Evolutionary conservation across 345 rosid genomes (phyloP), one percentile per base, ranked within the genome.

Genomic region (Aegle marmelos): DNA sequence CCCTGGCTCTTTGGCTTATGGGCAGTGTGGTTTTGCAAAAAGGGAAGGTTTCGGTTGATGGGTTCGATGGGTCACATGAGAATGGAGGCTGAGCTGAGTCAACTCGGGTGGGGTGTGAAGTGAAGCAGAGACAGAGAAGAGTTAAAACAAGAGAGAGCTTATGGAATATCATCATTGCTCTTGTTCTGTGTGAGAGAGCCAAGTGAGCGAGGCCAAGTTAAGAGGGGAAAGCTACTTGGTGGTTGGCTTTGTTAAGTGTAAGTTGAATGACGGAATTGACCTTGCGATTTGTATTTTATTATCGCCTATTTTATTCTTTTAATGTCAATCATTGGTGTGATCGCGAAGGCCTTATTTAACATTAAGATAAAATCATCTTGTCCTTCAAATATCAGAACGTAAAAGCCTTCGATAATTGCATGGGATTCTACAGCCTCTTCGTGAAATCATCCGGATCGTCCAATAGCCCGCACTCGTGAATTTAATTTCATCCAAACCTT

Each of bases 11-110:
- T 7, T 75, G 83, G 76, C 27, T 79, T 22, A 89, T 82, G 77
- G 96, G 87, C 4, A 95, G 87, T 53, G 85, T 53, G 25, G 91
- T 82, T 70, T 83, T 71, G 79, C 97, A 94, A 82, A 94, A 94
- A 22, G 82, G 81, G 73, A 82, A 86, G 66, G 80, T 77, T 41
- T 81, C 81, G 16, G 93, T 84, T 24, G 87, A 79, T 37, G 95
- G 90, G 27, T 86, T 76, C 0, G 87, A 83, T 0, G 91, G 25
- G 69, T 86, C 91, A 36, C 98, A 94, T 0, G 97, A 81, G 80
- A 82, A 88, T 27, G 93, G 98, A 21, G 88, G 89, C 50, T 58
- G 83, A 31, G 86, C 66, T 70, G 91, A 80, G 33, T 65, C 79
- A 30, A 70, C 86, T 24, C 45, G 79, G 28, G 27, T 28, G 56